A percentile compares a stretch with the other conserved stretches of the same genome.
Evolutionary conservation across 2,329 filamentous ascomycete species (phyloP).

Genomic region (Ustulina deusta): DNA sequence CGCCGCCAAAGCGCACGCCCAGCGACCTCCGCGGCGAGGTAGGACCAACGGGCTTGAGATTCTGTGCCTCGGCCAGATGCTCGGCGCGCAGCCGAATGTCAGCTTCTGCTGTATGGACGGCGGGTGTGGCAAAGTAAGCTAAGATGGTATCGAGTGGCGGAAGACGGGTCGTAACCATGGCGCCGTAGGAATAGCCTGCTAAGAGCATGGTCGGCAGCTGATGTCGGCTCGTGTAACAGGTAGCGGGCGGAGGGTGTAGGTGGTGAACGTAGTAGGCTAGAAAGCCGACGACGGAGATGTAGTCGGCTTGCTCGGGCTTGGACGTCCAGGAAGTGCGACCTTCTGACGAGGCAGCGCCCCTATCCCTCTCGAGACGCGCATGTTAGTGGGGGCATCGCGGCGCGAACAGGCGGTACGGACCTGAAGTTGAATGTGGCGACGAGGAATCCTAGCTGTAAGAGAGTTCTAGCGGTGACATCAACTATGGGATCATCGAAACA

Average conservation of each 20-base stretch:
- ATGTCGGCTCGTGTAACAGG: not conserved
- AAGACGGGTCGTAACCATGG: slow-evolving; percentile 80
- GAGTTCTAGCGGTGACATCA: slow-evolving; percentile 69
- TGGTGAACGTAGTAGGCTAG: slow-evolving; percentile 77
- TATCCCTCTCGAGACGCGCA: slow-evolving; percentile 53
- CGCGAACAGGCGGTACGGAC: slow-evolving; percentile 49
- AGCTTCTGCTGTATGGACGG: slow-evolving; percentile 68
- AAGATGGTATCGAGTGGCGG: slow-evolving; percentile 73
- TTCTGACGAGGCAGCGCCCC: slow-evolving; percentile 79
- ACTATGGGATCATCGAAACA: slow-evolving; percentile 86
- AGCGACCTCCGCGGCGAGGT: slow-evolving; percentile 52
- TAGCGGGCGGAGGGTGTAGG: slow-evolving; percentile 59
- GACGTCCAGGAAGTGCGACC: slow-evolving; percentile 90
- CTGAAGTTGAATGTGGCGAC: slow-evolving; percentile 94
- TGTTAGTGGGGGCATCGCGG: slow-evolving; percentile 9
- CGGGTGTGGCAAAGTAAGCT: slow-evolving; percentile 66
- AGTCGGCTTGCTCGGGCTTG: slow-evolving; percentile 83
- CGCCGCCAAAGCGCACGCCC: slow-evolving; percentile 63
- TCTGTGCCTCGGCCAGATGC: slow-evolving; percentile 74
- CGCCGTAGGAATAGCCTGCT: slow-evolving; percentile 91
- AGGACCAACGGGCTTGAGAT: slow-evolving; percentile 55
- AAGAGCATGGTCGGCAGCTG: slow-evolving; percentile 59
- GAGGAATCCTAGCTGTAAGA: slow-evolving; percentile 78
- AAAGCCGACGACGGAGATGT: slow-evolving; percentile 84
- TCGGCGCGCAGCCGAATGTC: slow-evolving; percentile 79